Evolutionary conservation across 139 green algal species (phyloP).

Genomic region (Volvox africanus): DNA sequence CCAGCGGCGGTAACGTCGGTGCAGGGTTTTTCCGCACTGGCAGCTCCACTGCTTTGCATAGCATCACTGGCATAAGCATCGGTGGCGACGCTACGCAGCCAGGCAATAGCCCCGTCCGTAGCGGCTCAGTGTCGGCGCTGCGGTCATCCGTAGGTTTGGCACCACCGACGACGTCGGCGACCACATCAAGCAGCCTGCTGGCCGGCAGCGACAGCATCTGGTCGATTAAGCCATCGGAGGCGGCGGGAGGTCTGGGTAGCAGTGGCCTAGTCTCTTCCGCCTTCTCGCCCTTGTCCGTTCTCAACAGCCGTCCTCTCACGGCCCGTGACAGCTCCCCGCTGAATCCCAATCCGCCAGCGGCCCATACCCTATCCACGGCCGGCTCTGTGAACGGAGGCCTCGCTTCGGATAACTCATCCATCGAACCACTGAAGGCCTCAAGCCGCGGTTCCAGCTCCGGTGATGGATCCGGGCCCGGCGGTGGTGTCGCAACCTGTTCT

Average conservation of each 20-base stretch:
- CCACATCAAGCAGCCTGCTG: conserved; percentile 1
- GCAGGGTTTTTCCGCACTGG: conserved; percentile 14
- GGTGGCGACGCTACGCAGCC: not conserved
- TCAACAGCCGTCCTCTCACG: not conserved
- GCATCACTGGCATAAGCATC: too few species aligned
- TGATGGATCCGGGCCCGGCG: not conserved
- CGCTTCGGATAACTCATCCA: not conserved
- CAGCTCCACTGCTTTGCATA: not conserved
- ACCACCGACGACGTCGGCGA: not conserved
- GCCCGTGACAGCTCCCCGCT: too few species aligned
- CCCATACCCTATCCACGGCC: not conserved
- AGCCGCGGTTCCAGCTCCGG: not conserved
- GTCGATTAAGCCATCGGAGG: conserved; percentile 16
- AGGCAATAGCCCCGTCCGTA: not conserved
- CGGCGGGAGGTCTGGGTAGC: not conserved
- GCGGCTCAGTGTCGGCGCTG: not conserved
- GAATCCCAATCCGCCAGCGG: too few species aligned
- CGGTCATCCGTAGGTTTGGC: not conserved
- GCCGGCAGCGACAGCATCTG: conserved; percentile 25
- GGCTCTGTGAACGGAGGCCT: not conserved
- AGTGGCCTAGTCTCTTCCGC: not conserved
- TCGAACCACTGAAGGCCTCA: not conserved
- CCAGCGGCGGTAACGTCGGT: not conserved
- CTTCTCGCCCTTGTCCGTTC: not conserved
- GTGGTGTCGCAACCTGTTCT: not conserved